Percentiles rank a stretch among this genome's conserved stretches.
phyloP scores from a whole-genome alignment of 1,284 basidiomycete species.

The Ganoderma leucocontextum region DNA sequence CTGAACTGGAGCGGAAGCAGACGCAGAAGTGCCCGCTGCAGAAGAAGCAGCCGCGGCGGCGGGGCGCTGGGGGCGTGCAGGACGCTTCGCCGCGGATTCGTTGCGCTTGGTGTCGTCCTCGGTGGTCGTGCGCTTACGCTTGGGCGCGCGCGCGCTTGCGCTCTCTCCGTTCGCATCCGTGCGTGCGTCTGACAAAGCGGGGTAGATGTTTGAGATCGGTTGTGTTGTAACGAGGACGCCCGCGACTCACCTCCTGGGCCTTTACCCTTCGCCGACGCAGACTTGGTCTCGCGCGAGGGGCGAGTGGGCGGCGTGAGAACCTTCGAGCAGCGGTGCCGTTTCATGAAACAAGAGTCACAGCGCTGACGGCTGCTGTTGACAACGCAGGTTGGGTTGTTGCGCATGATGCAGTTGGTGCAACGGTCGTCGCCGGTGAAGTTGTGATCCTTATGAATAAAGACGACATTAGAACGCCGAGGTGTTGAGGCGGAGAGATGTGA shows the following conservation, averaged over 20 bases:
- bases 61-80: constrained; percentile 29
- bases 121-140: constrained; percentile 30
- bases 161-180: constrained; percentile 27
- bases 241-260: constrained; percentile 20
- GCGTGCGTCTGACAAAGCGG: constrained; percentile 19
- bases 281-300: constrained; percentile 31
- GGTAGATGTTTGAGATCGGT: neutral
- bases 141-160: constrained; percentile 30
- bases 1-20: constrained; percentile 27
- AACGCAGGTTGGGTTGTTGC: constrained; percentile 29
- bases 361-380: constrained; percentile 35
- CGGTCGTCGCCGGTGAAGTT: constrained; percentile 32
- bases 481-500: neutral
- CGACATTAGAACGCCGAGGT: neutral
- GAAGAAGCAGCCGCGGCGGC: constrained; percentile 22
- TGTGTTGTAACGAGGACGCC: constrained; percentile 1
- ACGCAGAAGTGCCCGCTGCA: constrained; percentile 28
- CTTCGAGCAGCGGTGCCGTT: constrained; percentile 34
- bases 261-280: constrained; percentile 31
- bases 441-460: constrained; percentile 20
- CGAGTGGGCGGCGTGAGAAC: constrained; percentile 34
- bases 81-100: constrained; percentile 29
- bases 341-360: constrained; percentile 33
- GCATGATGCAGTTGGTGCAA: constrained; percentile 32
- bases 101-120: constrained; percentile 33